Conservation (phyloP, 139 green algal species). For the Chlamydomonas urium region DNA sequence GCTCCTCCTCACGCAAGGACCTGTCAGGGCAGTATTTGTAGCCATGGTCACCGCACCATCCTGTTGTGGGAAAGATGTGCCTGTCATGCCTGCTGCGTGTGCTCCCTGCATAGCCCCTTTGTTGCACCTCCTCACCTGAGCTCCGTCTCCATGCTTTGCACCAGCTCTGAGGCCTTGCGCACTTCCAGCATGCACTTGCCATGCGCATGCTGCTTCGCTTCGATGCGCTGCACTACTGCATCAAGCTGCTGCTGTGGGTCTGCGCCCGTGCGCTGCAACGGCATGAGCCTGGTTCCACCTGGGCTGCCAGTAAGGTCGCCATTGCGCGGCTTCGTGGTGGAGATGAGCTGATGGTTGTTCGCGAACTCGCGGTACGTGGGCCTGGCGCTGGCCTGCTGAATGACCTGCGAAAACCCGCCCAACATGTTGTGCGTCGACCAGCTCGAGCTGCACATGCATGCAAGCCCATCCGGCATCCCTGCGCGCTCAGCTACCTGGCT, state of each 20-base stretch:
- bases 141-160: slow-evolving; percentile 28
- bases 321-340: not conserved
- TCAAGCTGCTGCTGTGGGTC: slow-evolving; percentile 18
- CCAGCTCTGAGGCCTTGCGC: slow-evolving; percentile 29
- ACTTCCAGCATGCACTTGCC: slow-evolving; percentile 27
- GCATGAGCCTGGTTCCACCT: not conserved
- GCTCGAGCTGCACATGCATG: not conserved
- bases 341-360: not conserved
- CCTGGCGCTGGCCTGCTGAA: slow-evolving; percentile 6
- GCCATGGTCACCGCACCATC: no score
- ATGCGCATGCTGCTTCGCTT: slow-evolving; percentile 10
- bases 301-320: no score
- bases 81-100: no score
- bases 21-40: no score
- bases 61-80: no score
- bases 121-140: slow-evolving; percentile 31
- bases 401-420: slow-evolving; percentile 9
- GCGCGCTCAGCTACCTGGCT: not conserved
- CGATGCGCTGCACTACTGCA: slow-evolving; percentile 12
- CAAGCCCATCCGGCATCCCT: not conserved
- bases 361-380: slow-evolving; percentile 5
- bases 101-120: no score
- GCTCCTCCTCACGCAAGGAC: slow-evolving; percentile 27
- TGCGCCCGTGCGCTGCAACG: not conserved
- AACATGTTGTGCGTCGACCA: slow-evolving; percentile 3